Evolutionary conservation across 2,329 filamentous ascomycete genomes (phyloP).

Genomic region (Ophiostoma himal-ulmi): DNA sequence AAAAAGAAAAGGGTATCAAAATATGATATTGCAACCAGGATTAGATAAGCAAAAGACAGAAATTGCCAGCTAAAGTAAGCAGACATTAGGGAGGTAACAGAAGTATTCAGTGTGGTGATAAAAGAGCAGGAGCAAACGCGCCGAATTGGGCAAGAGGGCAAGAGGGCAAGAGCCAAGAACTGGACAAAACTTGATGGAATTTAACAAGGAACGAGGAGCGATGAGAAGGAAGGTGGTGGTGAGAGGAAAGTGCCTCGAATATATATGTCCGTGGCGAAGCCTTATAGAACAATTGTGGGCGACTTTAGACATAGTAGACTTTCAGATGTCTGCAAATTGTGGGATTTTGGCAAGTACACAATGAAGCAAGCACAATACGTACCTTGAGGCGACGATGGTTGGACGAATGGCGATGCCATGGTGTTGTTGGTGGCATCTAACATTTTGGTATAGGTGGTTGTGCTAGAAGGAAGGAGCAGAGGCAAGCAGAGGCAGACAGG

Average conservation of each 20-base stretch:
- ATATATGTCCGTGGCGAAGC: background rate
- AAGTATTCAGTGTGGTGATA: background rate
- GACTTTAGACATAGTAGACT: no score
- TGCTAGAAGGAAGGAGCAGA: background rate
- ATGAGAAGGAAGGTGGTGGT: background rate
- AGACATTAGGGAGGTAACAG: background rate
- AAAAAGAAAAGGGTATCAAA: background rate
- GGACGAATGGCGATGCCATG: conserved; percentile 32
- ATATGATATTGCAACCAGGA: background rate
- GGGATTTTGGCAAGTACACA: no score
- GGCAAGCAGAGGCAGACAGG: background rate
- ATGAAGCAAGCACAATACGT: conserved; percentile 22
- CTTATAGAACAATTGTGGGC: no score
- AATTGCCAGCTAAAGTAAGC: no score
- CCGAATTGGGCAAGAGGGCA: background rate
- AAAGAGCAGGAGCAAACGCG: background rate
- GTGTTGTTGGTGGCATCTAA: conserved; percentile 22
- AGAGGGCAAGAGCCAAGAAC: background rate
- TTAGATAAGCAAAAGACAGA: no score
- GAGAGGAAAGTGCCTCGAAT: background rate
- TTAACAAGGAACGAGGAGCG: background rate
- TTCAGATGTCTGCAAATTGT: background rate
- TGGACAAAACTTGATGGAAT: background rate
- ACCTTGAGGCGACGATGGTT: conserved; percentile 32
- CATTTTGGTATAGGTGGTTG: background rate